Conservation (phyloP, 108 stramenopile genomes). For the Cyclostephanos tholiformis region DNA sequence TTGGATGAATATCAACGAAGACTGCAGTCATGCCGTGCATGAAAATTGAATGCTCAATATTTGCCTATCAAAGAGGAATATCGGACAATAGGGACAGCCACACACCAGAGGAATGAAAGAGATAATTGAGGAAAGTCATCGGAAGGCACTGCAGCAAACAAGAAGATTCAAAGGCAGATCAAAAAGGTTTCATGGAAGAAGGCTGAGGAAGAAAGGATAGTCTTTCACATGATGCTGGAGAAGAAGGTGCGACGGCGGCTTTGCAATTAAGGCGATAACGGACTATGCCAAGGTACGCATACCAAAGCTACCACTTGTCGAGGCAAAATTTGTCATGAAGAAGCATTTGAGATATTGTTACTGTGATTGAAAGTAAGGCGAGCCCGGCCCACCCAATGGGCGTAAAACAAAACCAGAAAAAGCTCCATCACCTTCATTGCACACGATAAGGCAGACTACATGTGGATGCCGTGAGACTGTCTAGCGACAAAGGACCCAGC, state of each 20-base stretch:
- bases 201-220: slow-evolving; percentile 48
- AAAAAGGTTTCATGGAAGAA: slow-evolving; percentile 29
- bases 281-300: too few relatives aligned
- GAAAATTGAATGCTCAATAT: slow-evolving; percentile 55
- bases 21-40: slow-evolving; percentile 41
- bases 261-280: slow-evolving; percentile 35
- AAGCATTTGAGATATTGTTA: too few relatives aligned
- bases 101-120: slow-evolving; percentile 32
- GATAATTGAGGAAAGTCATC: slow-evolving; percentile 22
- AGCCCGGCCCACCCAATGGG: too few relatives aligned
- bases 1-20: slow-evolving; percentile 46
- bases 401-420: too few relatives aligned
- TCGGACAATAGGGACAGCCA: slow-evolving; percentile 41
- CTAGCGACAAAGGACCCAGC: too few relatives aligned
- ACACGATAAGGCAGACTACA: too few relatives aligned
- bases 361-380: too few relatives aligned
- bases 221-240: slow-evolving; percentile 55
- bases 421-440: too few relatives aligned
- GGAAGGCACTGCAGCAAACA: slow-evolving; percentile 25
- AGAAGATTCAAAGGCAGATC: slow-evolving; percentile 12
- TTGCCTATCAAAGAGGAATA: slow-evolving; percentile 35
- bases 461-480: too few relatives aligned
- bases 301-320: too few relatives aligned
- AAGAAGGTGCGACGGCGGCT: slow-evolving; percentile 43
- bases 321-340: slow-evolving; percentile 33